Evolutionary conservation across 306 rosid genomes (phyloP).

Genomic region (Datisca glomerata): DNA sequence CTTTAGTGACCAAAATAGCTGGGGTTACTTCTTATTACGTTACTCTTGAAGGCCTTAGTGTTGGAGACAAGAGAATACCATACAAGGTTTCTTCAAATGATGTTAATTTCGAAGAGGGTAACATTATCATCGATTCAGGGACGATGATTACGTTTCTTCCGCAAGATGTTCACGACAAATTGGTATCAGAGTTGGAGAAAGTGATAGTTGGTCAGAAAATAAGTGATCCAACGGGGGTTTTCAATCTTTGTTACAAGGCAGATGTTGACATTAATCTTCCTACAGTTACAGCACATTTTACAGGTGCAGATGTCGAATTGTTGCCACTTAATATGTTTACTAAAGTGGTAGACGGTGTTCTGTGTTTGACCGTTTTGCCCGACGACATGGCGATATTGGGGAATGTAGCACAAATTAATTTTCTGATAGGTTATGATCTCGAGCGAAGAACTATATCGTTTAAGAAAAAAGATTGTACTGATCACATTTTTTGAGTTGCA

Average conservation of each 20-base stretch:
- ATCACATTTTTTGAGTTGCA: no score
- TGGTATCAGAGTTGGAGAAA: slow-evolving; percentile 18
- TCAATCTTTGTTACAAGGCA: slow-evolving; percentile 29
- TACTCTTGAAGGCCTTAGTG: slow-evolving; percentile 33
- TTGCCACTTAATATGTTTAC: slow-evolving; percentile 20
- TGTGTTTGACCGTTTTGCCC: slow-evolving; percentile 25
- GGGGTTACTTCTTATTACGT: slow-evolving; percentile 17
- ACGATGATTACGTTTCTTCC: slow-evolving; percentile 34
- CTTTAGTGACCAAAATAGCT: slow-evolving; percentile 8
- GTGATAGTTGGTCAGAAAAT: slow-evolving; percentile 15
- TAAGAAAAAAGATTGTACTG: slow-evolving; percentile 26
- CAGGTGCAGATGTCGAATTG: slow-evolving; percentile 36
- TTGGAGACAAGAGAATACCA: slow-evolving; percentile 30
- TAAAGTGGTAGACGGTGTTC: slow-evolving; percentile 11
- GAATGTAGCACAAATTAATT: slow-evolving; percentile 48
- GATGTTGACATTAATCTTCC: slow-evolving; percentile 12
- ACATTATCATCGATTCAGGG: slow-evolving; percentile 44
- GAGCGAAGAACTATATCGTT: slow-evolving; percentile 21
- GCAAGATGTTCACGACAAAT: neutral
- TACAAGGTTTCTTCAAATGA: neutral
- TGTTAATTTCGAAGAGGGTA: slow-evolving; percentile 14
- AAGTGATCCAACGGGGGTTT: slow-evolving; percentile 18
- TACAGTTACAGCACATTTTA: slow-evolving; percentile 28
- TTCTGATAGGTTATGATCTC: slow-evolving; percentile 37
- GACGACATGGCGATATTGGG: slow-evolving; percentile 20